Evolutionary conservation across 495 filamentous ascomycete genomes (phyloP), one percentile per base, ranked within the genome.

Genomic region (Clohesyomyces aquaticus): DNA sequence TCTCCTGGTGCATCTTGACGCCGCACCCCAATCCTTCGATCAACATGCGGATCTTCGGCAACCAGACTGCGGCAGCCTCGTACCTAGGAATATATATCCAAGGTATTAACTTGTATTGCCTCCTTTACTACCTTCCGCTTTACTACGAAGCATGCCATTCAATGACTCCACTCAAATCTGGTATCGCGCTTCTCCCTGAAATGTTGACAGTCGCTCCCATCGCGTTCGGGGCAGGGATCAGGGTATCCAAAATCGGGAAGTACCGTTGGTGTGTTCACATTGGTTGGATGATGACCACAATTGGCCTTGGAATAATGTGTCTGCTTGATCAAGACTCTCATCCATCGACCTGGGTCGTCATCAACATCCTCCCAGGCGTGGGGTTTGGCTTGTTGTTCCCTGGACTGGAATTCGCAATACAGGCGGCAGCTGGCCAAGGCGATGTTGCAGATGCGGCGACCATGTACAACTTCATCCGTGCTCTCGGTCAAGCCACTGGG

Each of bases 401-500:
- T 0, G 71, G 73, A 1, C 69, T 82, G 28, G 78, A 77, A 46
- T 76, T 82, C 27, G 79, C 77, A 16, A 73, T 79, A 2, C 82
- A 84, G 61, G 81, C 82, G 12, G 73, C 80, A 19, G 75, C 77
- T 46, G 61, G 62, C 3, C 73, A 77, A 8, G 60, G 74, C 25
- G 72, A 80, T 50, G 67, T 79, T 8, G 74, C 77, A 0, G 73
- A 79, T 50, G 80, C 80, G 0, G 79, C 79, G 0, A 77, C 76
- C 1, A 79, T 86, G 72, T 84, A 85, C 43, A 78, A 79, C 19
- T 85, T 87, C 55, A 76, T 82, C 64, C 77, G 84, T 0, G 77
- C 80, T 0, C 77, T 85, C 71, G 87, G 85, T 11, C 85, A 87
- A 81, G 79, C 81, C 18, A 68, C 86, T 23, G 85, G 85, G 2